Conservation (phyloP, 2,329 filamentous ascomycete species). For the Cytospora leucostoma region DNA sequence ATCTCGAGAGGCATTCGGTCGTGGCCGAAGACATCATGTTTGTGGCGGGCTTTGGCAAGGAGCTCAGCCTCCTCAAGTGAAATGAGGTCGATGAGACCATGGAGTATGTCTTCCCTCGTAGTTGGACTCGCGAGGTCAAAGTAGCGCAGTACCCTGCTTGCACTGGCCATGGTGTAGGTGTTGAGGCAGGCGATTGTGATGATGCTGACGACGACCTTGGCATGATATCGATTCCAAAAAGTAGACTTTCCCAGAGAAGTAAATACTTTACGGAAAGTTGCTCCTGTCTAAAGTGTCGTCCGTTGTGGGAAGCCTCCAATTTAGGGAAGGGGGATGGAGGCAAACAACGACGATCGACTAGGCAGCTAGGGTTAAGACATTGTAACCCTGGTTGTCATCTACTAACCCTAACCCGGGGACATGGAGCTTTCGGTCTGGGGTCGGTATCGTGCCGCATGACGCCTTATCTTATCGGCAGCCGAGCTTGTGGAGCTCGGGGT, state of each 20-base stretch:
- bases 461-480: constrained; percentile 21
- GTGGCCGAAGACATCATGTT: constrained; percentile 8
- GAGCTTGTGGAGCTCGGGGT: constrained; percentile 8
- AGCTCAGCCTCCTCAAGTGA: background rate
- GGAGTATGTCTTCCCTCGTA: constrained; percentile 2
- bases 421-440: background rate
- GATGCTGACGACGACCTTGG: background rate
- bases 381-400: background rate
- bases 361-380: too few species aligned
- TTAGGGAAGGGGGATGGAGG: too few species aligned
- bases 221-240: too few species aligned
- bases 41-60: background rate
- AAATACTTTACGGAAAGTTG: background rate
- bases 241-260: background rate
- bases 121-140: constrained; percentile 9
- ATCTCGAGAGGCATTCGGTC: constrained; percentile 7
- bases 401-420: background rate
- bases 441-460: constrained; percentile 2
- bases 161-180: background rate
- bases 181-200: background rate
- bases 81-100: constrained; percentile 5
- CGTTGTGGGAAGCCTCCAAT: too few species aligned
- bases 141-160: background rate
- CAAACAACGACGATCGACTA: too few species aligned
- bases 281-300: too few species aligned